Evolutionary conservation across 805 yeast genomes (phyloP), one percentile per base, ranked within the genome.

Genomic region (Starmerella vitae): DNA sequence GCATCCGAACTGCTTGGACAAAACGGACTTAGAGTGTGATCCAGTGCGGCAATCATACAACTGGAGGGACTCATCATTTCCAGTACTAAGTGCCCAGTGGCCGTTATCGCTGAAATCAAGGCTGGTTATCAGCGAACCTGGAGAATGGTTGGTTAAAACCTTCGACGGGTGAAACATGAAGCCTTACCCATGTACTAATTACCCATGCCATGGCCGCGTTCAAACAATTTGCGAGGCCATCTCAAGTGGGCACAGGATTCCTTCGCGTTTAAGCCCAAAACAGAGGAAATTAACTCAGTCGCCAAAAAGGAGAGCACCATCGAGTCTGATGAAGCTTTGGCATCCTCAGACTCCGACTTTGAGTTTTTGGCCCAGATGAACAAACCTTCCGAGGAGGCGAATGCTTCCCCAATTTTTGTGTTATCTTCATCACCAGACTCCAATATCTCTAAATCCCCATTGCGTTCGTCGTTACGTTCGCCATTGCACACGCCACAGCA

Each of bases 1-100:
- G 41, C 85, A 81, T 1, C 98, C 98, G 51, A 91, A 91, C 55
- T 91, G 91, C 61, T 85, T 86, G 21, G 91, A 77, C 43, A 72
- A 77, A 7, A 82, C 69, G 3, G 84, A 72, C 50, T 77, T 80
- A 32, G 43, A 46, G 41, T 55, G 59, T n/a, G 52, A 65, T 5
- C 95, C 96, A 2, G 56, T 42, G 43, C 69, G 68, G n/a, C 70
- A 64, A 59, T 88, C 94, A 57, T 84, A 88, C 15, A 91, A 62
- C 52, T 84, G 93, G 51, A 91, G 75, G 20, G 80, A 67, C 54
- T 83, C 88, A 60, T 82, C 93, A 5, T 76, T 73, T 3, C 93
- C 84, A 0, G 91, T 65, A 1, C 93, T 70, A 25, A 91, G 59
- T 25, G 82, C 64, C 56, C 65, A 78, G 47, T 77, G 78, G 4